Conservation (phyloP, 225 moss, liverwort and hornwort genomes). For the Physcomitrium patens region DNA sequence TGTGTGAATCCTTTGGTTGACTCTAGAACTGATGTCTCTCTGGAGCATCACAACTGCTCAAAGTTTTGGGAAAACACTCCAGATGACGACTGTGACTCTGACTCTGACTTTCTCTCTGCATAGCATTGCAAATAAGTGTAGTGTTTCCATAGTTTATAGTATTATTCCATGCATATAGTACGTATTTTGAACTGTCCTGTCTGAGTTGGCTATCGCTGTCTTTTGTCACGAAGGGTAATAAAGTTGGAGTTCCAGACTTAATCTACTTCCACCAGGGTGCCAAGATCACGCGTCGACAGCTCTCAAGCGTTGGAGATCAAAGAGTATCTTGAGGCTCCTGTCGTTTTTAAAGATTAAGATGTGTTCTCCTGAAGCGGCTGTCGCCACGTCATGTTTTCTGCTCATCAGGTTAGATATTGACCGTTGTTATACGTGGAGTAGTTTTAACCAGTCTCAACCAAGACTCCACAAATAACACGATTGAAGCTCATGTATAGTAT, state of each 20-base stretch:
- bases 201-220: background rate
- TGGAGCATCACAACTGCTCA: constrained; percentile 37
- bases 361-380: no score
- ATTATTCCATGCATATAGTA: background rate
- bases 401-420: no score
- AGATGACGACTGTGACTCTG: background rate
- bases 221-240: constrained; percentile 5
- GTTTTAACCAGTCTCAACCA: no score
- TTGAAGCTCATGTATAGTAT: no score
- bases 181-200: constrained; percentile 12
- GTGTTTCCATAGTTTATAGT: background rate
- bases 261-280: background rate
- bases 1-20: constrained; percentile 52
- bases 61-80: constrained; percentile 63
- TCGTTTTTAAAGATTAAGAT: no score
- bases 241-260: background rate
- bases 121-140: constrained; percentile 28
- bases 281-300: no score
- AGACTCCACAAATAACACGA: no score
- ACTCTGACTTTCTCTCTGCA: background rate
- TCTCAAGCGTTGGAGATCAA: no score
- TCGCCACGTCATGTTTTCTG: no score
- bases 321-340: no score
- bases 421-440: no score
- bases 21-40: constrained; percentile 25